A percentile compares a stretch with the other conserved stretches of the same genome.
These are phyloP conservation scores for Onygena corvina DNA, from an alignment of 2,329 filamentous ascomycete species.

Conservation along the genomic window DNA sequence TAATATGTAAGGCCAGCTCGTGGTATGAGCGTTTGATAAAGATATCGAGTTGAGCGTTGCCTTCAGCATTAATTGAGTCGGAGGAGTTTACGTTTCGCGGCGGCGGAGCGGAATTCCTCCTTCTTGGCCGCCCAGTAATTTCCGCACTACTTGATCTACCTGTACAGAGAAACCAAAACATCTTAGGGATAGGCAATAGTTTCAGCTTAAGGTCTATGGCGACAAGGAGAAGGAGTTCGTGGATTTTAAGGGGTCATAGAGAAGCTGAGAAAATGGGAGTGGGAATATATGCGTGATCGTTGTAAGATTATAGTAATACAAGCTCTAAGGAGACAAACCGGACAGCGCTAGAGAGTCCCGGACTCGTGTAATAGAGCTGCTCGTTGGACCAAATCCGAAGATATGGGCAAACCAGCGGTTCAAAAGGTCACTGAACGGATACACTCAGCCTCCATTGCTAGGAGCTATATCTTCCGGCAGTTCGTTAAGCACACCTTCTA, in stretches of 20 bases:
- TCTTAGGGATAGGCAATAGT: too few species aligned
- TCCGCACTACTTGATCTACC: too few species aligned
- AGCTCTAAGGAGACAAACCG: background rate
- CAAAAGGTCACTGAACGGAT: background rate
- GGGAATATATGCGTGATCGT: background rate
- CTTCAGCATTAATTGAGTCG: too few species aligned
- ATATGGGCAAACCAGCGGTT: background rate
- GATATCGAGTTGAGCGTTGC: too few species aligned
- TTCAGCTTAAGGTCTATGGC: too few species aligned
- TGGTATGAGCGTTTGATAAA: too few species aligned
- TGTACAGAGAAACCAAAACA: too few species aligned
- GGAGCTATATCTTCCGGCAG: background rate
- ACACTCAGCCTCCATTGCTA: background rate
- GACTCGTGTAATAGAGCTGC: background rate
- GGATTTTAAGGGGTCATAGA: background rate
- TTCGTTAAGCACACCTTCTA: background rate
- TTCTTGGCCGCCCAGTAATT: too few species aligned
- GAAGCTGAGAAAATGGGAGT: background rate
- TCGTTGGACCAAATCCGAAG: background rate
- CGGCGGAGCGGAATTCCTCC: too few species aligned
- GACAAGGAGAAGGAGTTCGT: too few species aligned
- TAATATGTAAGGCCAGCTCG: background rate
- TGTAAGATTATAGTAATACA: slow-evolving; percentile 4
- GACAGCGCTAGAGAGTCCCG: too few species aligned
- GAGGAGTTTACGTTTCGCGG: too few species aligned